Base-by-base conservation (phyloP, 2,329 filamentous ascomycete species). In the Conoideocrella luteorostrata region DNA sequence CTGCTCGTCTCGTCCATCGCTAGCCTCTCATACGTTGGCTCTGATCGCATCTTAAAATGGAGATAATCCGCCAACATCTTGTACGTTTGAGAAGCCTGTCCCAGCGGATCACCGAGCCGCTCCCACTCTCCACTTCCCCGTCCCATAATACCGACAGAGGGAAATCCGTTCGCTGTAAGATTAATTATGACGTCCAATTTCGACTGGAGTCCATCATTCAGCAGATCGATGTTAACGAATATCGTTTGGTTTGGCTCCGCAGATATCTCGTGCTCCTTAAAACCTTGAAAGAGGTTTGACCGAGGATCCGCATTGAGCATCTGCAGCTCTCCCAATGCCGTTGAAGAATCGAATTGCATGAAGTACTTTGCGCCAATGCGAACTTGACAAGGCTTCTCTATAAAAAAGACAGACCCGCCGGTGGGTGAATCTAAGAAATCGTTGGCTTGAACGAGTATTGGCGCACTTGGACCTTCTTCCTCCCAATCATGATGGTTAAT, bases 141-240 rank as follows among this genome's bases (percentile, higher is more conserved):
- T 29, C 24, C 38, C 22, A 40, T 24, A 24, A 40, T 20, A 15
- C 38, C 38, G 15, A 40, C 38, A 20, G 13, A 26, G 15, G 38
- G 38, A 20, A 40, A 40, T 15, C 38, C 21, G 13, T 28, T 29
- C 20, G 15, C n/a, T 9, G 38, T 11, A 29, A 40, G 38, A 28
- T 28, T 40, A 20, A 40, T 40, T 22, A 40, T 40, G 38, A 40
- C 24, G 38, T 40, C 38, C 5, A 40, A 29, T 26, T 40, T 9
- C 20, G n/a, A 40, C 38, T 40, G 5, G 11, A 20, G 9, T 40
- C 24, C 22, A 15, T 15, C 24, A 24, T 40, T 17, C 6, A 24
- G 20, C 9, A 40, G 38, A 13, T 40, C 38, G 13, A 40, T 28
- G 38, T 40, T 40, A 24, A 40, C n/a, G 24, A 40, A 40, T 29